Evolutionary conservation across 495 filamentous ascomycete genomes (phyloP).

Genomic region (Opeltia flavorubescens): DNA sequence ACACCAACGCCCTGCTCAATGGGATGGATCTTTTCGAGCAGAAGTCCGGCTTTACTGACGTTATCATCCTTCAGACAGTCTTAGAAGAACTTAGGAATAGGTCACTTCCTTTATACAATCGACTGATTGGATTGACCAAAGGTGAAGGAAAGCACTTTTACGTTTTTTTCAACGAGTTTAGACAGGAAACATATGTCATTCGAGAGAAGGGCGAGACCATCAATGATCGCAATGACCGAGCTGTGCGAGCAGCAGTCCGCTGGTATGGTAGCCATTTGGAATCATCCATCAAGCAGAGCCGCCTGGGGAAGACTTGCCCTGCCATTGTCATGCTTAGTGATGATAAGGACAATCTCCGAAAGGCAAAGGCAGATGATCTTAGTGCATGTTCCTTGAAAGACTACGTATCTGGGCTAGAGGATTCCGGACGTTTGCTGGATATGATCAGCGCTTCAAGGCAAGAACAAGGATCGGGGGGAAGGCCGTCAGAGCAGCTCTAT

Average conservation of each 20-base stretch:
- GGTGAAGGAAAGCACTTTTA: conserved; percentile 95
- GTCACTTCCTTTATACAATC: conserved; percentile 88
- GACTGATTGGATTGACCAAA: conserved; percentile 73
- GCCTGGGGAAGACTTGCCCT: conserved; percentile 47
- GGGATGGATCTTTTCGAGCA: conserved; percentile 96
- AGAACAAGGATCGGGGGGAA: conserved; percentile 45
- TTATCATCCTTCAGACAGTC: conserved; percentile 86
- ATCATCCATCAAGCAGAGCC: conserved; percentile 36
- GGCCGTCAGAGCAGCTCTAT: conserved; percentile 60
- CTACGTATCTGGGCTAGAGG: conserved; percentile 72
- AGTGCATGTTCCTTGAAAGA: conserved; percentile 50
- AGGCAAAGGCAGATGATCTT: conserved; percentile 64
- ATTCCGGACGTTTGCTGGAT: conserved; percentile 74
- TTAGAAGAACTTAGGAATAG: conserved; percentile 91
- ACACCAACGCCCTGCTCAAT: conserved; percentile 90
- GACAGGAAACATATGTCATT: conserved; percentile 73
- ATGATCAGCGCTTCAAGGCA: conserved; percentile 78
- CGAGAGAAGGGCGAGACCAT: conserved; percentile 70
- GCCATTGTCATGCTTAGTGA: conserved; percentile 87
- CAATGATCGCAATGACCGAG: conserved; percentile 92
- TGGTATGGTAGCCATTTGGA: conserved; percentile 82
- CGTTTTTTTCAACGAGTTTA: conserved; percentile 98
- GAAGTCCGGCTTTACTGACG: conserved; percentile 81
- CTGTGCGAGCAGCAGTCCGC: conserved; percentile 68
- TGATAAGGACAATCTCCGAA: conserved; percentile 72